phyloP scores from a whole-genome alignment of 2,329 filamentous ascomycete genomes.

The Fusarium keratoplasticum region DNA sequence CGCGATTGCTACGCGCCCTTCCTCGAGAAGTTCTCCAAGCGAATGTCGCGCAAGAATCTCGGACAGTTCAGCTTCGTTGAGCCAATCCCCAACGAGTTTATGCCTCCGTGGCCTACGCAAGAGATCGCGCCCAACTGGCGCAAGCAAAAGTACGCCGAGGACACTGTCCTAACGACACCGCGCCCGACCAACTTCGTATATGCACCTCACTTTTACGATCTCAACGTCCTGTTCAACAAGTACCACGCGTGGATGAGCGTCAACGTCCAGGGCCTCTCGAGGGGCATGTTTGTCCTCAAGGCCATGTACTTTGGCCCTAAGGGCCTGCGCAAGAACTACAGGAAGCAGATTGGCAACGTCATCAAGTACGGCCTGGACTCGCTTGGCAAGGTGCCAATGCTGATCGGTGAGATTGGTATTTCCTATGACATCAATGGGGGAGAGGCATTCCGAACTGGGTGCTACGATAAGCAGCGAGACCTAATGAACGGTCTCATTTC shows the following conservation, averaged over 20 bases:
- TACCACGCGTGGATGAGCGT: slow-evolving; percentile 51
- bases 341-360: slow-evolving; percentile 52
- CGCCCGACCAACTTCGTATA: slow-evolving; percentile 53
- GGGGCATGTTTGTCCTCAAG: slow-evolving; percentile 54
- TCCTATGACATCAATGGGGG: slow-evolving; percentile 55
- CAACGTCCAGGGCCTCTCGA: slow-evolving; percentile 55
- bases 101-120: slow-evolving; percentile 50
- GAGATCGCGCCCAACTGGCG: slow-evolving; percentile 17
- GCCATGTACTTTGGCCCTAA: slow-evolving; percentile 55
- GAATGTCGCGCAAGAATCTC: slow-evolving; percentile 46
- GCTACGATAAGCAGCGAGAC: slow-evolving; percentile 53
- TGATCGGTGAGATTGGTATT: slow-evolving; percentile 56
- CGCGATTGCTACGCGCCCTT: slow-evolving; percentile 57
- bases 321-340: slow-evolving; percentile 54
- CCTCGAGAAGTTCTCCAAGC: slow-evolving; percentile 50
- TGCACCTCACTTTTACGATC: slow-evolving; percentile 57
- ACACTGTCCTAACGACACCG: slow-evolving; percentile 42
- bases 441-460: slow-evolving; percentile 51
- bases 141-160: slow-evolving; percentile 42
- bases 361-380: slow-evolving; percentile 48
- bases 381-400: slow-evolving; percentile 48
- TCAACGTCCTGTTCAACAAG: slow-evolving; percentile 55
- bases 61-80: slow-evolving; percentile 53
- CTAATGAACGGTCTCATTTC: slow-evolving; percentile 54
- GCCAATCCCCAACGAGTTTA: slow-evolving; percentile 56